Evolutionary conservation across 2,329 filamentous ascomycete species (phyloP).

Genomic region (Diaporthe caulivora): DNA sequence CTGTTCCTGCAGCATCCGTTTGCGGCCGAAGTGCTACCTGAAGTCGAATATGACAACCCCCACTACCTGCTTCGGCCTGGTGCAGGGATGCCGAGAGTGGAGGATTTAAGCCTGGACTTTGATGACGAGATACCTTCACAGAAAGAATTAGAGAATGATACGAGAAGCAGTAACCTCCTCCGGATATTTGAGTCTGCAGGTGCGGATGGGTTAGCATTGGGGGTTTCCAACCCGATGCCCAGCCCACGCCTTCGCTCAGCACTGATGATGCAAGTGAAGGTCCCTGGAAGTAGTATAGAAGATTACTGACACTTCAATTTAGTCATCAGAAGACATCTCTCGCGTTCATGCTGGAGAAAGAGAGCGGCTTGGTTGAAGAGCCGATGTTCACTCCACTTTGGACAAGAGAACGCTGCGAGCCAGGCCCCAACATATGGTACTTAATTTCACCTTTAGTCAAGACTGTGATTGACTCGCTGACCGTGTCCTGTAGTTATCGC

Average conservation of each 20-base stretch:
- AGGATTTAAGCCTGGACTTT: not conserved
- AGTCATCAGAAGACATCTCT: constrained; percentile 2
- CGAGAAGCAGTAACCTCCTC: not conserved
- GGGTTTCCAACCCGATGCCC: too few species aligned
- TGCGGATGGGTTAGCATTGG: not conserved
- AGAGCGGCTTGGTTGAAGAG: not conserved
- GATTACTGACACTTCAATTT: not conserved
- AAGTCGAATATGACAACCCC: constrained; percentile 16
- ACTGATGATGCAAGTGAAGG: not conserved
- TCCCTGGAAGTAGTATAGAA: too few species aligned
- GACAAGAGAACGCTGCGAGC: not conserved
- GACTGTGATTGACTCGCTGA: not conserved
- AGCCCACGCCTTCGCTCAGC: not conserved
- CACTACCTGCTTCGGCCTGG: constrained; percentile 7
- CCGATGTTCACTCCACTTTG: not conserved
- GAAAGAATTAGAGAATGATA: not conserved
- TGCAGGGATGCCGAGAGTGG: not conserved
- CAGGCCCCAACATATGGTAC: not conserved
- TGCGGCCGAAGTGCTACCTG: not conserved
- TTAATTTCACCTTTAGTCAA: not conserved
- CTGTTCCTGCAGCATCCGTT: not conserved
- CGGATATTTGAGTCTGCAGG: not conserved
- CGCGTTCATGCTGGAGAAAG: constrained; percentile 21
- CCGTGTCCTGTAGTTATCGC: not conserved
- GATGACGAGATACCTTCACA: not conserved